These are phyloP conservation scores for Blastomyces emzantsi DNA, from an alignment of 2,329 filamentous ascomycete species.

Conservation along the genomic window DNA sequence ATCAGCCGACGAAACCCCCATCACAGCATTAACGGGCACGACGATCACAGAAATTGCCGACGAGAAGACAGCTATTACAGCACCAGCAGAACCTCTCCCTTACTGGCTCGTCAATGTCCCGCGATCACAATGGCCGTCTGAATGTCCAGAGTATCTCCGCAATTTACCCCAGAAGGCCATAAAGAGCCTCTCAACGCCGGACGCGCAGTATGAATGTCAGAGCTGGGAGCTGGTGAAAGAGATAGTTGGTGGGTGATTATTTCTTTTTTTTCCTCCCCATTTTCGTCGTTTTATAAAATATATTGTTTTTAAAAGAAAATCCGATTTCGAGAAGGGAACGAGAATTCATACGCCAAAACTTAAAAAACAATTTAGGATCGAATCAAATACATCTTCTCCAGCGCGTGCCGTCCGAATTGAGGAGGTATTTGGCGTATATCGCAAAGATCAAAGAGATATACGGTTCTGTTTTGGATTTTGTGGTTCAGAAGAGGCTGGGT, in stretches of 20 bases:
- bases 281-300: not conserved
- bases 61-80: slow-evolving; percentile 5
- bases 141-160: slow-evolving; percentile 64
- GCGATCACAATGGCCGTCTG: slow-evolving; percentile 47
- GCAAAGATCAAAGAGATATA: slow-evolving; percentile 45
- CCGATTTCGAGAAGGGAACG: not conserved
- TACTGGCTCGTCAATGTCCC: slow-evolving; percentile 84
- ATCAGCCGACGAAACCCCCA: no score
- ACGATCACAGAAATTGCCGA: not conserved
- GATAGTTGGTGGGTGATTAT: slow-evolving; percentile 39
- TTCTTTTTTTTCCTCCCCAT: not conserved
- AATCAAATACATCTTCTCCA: slow-evolving; percentile 71
- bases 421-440: slow-evolving; percentile 52
- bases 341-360: not conserved
- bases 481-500: slow-evolving; percentile 46
- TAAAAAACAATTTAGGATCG: slow-evolving; percentile 29
- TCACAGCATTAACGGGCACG: not conserved
- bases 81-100: slow-evolving; percentile 33
- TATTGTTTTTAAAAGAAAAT: not conserved
- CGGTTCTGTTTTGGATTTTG: slow-evolving; percentile 48
- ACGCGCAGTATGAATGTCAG: slow-evolving; percentile 54
- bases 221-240: slow-evolving; percentile 61
- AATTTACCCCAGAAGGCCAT: slow-evolving; percentile 59
- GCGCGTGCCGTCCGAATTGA: slow-evolving; percentile 51
- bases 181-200: slow-evolving; percentile 59